These are phyloP conservation scores for Camellia oleifera DNA, from an alignment of 179 eudicot genomes.

Conservation along the genomic window DNA sequence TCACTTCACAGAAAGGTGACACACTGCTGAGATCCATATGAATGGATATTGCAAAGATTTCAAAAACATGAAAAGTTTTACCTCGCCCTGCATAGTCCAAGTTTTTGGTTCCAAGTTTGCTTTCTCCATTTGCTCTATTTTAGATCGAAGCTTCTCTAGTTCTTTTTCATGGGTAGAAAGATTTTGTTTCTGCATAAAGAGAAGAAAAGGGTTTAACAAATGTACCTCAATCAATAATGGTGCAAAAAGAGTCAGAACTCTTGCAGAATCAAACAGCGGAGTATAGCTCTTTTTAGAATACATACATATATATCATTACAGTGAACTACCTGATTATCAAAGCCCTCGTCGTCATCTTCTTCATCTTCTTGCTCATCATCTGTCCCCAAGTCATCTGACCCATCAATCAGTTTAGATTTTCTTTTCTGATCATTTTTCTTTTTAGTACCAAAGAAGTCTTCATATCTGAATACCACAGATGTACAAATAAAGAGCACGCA, in stretches of 20 bases:
- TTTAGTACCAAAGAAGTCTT: constrained; percentile 66
- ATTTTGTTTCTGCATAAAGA: constrained; percentile 36
- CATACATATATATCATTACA: neutral
- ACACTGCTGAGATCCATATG: too few species aligned
- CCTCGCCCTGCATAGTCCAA: constrained; percentile 99
- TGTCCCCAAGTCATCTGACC: constrained; percentile 43
- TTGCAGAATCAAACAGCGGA: neutral
- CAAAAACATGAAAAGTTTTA: constrained; percentile 18
- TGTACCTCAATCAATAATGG: constrained; percentile 8
- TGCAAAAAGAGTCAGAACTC: neutral
- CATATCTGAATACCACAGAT: constrained; percentile 42
- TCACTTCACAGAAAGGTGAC: too few species aligned
- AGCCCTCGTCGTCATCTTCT: constrained; percentile 1
- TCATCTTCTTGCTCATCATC: constrained; percentile 44
- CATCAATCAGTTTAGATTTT: constrained; percentile 31
- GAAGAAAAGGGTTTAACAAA: neutral
- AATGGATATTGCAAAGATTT: neutral
- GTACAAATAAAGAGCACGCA: neutral
- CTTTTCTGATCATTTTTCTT: constrained; percentile 43
- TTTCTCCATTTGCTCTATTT: constrained; percentile 83
- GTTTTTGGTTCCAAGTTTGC: constrained; percentile 72
- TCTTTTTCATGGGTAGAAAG: constrained; percentile 82
- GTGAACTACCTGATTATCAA: constrained; percentile 29
- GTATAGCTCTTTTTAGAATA: neutral
- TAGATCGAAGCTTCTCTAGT: constrained; percentile 48